Evolutionary conservation across 2,329 filamentous ascomycete genomes (phyloP), one percentile per base, ranked within the genome.

Genomic region (Colletotrichum lupini): DNA sequence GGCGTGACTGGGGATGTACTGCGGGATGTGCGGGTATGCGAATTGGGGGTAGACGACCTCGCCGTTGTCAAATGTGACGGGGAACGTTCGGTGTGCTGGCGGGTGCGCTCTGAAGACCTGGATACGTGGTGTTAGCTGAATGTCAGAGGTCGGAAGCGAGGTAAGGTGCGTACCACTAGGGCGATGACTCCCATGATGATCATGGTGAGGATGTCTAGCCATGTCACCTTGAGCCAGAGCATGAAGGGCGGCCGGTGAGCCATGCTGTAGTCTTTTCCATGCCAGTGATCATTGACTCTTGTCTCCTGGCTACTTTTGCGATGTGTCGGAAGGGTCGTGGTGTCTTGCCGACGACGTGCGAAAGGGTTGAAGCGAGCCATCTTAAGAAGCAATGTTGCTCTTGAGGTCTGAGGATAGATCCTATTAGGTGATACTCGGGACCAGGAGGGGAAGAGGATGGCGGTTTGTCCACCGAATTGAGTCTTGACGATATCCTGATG

Each of bases 191-290:
- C 92, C 87, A 94, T 89, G 19, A 83, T 79, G 12, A 85, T 82
- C 91, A 94, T 94, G 28, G 91, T 93, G n/a, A 92, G 60, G 64
- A 94, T 87, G 77, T 94, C 92, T 9, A 93, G 82, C 87, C 89
- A 92, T 7, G 91, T 92, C 12, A 86, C 85, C 80, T 92, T 93
- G 75, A 93, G 80, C 92, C 92, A 94, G 78, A 92, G 90, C 6
- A 92, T 91, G 75, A 94, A 92, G 1, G 84, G 87, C 2, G 92
- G 91, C 11, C 87, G 83, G 2, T 78, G 82, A 2, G 83, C 83
- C 85, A 90, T 88, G 66, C 82, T 79, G 70, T 84, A 84, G 0
- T 73, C 71, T 3, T 60, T 58, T 1, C 53, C 58, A 22, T 64
- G 59, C 66, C 66, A 64, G 12, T 55, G 58, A 12, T 64, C 66